phyloP scores from a whole-genome alignment of 768 basidiomycete genomes.

The Mycena latifolia region DNA sequence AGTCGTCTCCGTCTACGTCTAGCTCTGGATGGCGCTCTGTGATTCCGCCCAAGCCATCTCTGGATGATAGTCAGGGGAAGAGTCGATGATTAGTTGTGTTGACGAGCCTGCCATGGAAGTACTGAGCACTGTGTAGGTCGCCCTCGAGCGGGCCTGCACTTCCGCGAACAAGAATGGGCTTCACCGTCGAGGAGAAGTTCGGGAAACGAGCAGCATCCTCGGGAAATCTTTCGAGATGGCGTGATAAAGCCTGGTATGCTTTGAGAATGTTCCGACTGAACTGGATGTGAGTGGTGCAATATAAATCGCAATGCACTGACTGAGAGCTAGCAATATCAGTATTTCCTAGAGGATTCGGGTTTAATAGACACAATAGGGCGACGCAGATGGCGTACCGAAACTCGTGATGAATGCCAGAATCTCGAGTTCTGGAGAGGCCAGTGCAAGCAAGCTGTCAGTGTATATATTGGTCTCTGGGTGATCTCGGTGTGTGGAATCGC shows the following conservation, averaged over 20 bases:
- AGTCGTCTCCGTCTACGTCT: conserved; percentile 43
- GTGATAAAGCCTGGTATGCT: conserved; percentile 75
- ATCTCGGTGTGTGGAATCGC: not conserved
- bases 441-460: conserved; percentile 83
- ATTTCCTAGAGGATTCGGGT: conserved; percentile 64
- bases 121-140: conserved; percentile 79
- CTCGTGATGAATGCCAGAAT: conserved; percentile 74
- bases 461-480: conserved; percentile 9
- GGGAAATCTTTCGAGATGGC: conserved; percentile 69
- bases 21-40: conserved; percentile 75
- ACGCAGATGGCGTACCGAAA: conserved; percentile 62
- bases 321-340: conserved; percentile 72
- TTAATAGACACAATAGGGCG: no score
- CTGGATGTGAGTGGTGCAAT: conserved; percentile 12
- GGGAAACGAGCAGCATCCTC: conserved; percentile 68
- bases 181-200: conserved; percentile 63
- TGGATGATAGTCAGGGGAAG: conserved; percentile 41
- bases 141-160: conserved; percentile 77
- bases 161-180: conserved; percentile 76
- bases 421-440: conserved; percentile 87
- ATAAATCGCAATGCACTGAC: conserved; percentile 53
- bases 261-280: conserved; percentile 80
- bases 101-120: conserved; percentile 84
- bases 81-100: conserved; percentile 1
- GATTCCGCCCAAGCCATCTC: conserved; percentile 79